phyloP scores from a whole-genome alignment of 148 eudicot genomes.

The Arbutus unedo region DNA sequence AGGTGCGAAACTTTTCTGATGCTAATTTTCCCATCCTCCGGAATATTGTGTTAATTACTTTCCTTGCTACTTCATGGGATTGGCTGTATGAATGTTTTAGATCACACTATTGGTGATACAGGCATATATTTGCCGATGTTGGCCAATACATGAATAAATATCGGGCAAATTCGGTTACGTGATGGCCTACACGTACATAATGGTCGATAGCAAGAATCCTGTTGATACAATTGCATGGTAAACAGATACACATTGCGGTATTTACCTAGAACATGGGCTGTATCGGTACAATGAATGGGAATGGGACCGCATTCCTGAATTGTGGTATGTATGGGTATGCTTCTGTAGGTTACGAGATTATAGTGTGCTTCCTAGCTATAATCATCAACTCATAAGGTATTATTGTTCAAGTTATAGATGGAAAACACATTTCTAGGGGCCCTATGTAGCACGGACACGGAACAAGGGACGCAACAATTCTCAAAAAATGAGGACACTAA shows the following conservation, averaged over 20 bases:
- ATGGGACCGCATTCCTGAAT: background rate
- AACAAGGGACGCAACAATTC: no score
- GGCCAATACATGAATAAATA: background rate
- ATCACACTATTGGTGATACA: background rate
- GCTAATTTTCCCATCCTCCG: background rate
- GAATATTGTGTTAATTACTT: conserved; percentile 9
- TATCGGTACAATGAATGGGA: background rate
- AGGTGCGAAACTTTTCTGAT: conserved; percentile 33
- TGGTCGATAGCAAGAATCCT: background rate
- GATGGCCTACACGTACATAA: background rate
- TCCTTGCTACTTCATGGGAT: background rate
- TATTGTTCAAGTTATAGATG: background rate
- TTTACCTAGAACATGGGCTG: background rate
- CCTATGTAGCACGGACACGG: no score
- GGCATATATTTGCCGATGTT: background rate
- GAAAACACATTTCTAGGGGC: background rate
- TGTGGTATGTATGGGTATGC: background rate
- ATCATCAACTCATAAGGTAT: background rate
- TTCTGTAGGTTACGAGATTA: background rate
- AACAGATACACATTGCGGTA: background rate
- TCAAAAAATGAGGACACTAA: no score
- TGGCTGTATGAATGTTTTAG: background rate
- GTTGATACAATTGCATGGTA: background rate
- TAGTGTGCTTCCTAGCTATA: background rate
- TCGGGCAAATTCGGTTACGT: background rate